phyloP scores from a whole-genome alignment of 2,329 filamentous ascomycete species.

The Monilinia polystroma region DNA sequence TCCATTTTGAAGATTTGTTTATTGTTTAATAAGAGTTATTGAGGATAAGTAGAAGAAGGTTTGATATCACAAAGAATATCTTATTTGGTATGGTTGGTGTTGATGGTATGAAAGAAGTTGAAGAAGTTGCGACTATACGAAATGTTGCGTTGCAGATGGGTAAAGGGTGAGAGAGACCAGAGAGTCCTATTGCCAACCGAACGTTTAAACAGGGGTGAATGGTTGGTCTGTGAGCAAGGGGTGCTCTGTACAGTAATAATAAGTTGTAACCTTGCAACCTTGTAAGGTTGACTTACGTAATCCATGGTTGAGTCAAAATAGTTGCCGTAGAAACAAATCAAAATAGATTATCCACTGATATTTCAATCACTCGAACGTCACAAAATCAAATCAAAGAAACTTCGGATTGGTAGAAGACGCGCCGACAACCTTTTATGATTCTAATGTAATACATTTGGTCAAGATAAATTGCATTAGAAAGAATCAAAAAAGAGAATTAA shows the following conservation, averaged over 20 bases:
- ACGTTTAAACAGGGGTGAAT: constrained; percentile 20
- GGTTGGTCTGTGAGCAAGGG: constrained; percentile 22
- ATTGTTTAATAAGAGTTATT: constrained; percentile 1
- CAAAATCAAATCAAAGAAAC: not conserved
- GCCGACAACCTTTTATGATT: constrained; percentile 8
- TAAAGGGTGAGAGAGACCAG: constrained; percentile 22
- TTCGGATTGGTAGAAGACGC: not conserved
- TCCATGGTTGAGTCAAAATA: not conserved
- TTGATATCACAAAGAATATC: constrained; percentile 12
- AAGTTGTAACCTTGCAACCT: not conserved
- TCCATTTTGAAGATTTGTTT: constrained; percentile 60
- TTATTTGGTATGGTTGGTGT: constrained; percentile 15
- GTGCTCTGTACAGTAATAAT: not conserved
- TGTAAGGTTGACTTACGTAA: not conserved
- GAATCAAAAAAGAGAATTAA: constrained; percentile 8
- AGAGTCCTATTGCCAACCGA: constrained; percentile 24
- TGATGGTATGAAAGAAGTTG: constrained; percentile 19
- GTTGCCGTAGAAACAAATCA: constrained; percentile 28
- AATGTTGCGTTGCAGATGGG: constrained; percentile 11
- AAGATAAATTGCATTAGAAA: constrained; percentile 13
- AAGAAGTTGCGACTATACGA: constrained; percentile 19
- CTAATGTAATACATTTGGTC: constrained; percentile 13
- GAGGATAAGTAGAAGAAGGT: not conserved
- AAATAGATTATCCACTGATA: constrained; percentile 13
- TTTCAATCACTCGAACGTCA: not conserved